phyloP scores from a whole-genome alignment of 2,329 filamentous ascomycete species.

The Fusarium heterosporum region DNA sequence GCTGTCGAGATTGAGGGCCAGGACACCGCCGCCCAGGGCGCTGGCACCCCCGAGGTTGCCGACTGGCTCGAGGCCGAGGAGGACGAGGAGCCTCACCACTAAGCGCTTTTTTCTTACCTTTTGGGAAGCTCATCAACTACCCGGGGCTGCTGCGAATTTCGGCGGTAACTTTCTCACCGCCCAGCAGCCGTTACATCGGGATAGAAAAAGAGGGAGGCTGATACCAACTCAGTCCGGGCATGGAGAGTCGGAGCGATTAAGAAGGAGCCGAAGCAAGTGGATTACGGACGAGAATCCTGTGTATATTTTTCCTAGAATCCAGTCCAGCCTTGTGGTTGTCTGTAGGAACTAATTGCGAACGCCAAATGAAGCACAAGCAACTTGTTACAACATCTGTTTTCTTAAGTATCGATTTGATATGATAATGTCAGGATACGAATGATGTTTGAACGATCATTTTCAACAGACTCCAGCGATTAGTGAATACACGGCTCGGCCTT shows the following conservation, averaged over 20 bases:
- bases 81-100: conserved; percentile 67
- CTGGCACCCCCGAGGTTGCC: conserved; percentile 67
- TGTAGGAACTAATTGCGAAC: conserved; percentile 51
- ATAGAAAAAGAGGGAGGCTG: conserved; percentile 37
- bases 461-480: neutral
- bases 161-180: conserved; percentile 22
- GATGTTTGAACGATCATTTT: neutral
- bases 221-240: conserved; percentile 14
- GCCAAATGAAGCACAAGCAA: conserved; percentile 46
- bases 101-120: conserved; percentile 46
- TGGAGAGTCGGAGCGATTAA: conserved; percentile 17
- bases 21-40: conserved; percentile 70
- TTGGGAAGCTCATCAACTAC: conserved; percentile 19
- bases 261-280: conserved; percentile 38
- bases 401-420: neutral
- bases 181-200: conserved; percentile 20
- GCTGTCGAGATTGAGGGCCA: conserved; percentile 94
- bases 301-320: conserved; percentile 54
- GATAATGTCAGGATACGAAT: neutral
- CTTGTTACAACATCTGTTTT: conserved; percentile 10
- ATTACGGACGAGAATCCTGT: conserved; percentile 50
- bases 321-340: conserved; percentile 50
- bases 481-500: neutral
- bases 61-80: conserved; percentile 89
- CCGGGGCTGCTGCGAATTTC: conserved; percentile 15